Conservation (phyloP, 345 rosid genomes). For the Crucihimalaya himalaica region DNA sequence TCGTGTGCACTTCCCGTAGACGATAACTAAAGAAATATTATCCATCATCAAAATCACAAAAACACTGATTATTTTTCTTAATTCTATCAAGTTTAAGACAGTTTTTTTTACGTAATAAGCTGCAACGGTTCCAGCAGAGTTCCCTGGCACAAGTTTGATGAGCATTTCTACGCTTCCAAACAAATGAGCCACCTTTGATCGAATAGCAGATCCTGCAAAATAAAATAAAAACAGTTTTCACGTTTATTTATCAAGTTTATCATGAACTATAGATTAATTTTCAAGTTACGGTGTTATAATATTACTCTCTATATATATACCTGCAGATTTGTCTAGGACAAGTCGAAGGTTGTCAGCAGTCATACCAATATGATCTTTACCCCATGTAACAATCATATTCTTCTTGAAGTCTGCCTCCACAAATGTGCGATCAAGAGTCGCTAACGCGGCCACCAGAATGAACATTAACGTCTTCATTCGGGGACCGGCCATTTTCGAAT, state of each 20-base stretch:
- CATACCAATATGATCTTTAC: slow-evolving; percentile 47
- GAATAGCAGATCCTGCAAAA: slow-evolving; percentile 57
- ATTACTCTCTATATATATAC: slow-evolving; percentile 32
- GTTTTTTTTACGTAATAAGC: slow-evolving; percentile 61
- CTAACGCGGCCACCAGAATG: slow-evolving; percentile 36
- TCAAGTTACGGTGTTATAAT: background rate
- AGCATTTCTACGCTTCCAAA: slow-evolving; percentile 79
- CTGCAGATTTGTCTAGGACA: slow-evolving; percentile 61
- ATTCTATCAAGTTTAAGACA: background rate
- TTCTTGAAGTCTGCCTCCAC: slow-evolving; percentile 53
- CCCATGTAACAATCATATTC: slow-evolving; percentile 67
- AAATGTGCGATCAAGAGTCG: slow-evolving; percentile 41
- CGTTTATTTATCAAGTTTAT: background rate
- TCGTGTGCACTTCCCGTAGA: slow-evolving; percentile 62
- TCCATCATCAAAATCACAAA: background rate
- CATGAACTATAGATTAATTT: background rate
- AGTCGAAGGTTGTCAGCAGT: slow-evolving; percentile 54
- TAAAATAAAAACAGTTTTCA: background rate
- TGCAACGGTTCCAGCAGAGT: slow-evolving; percentile 82
- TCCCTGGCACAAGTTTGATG: slow-evolving; percentile 79
- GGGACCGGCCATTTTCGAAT: slow-evolving; percentile 47
- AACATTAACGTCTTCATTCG: slow-evolving; percentile 33
- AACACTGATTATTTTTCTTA: background rate
- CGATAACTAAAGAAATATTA: slow-evolving; percentile 45
- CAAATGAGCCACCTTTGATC: slow-evolving; percentile 60